These are phyloP conservation scores for Cenchrus americanus DNA, from an alignment of 176 grass and related monocot genomes.

Conservation along the genomic window DNA sequence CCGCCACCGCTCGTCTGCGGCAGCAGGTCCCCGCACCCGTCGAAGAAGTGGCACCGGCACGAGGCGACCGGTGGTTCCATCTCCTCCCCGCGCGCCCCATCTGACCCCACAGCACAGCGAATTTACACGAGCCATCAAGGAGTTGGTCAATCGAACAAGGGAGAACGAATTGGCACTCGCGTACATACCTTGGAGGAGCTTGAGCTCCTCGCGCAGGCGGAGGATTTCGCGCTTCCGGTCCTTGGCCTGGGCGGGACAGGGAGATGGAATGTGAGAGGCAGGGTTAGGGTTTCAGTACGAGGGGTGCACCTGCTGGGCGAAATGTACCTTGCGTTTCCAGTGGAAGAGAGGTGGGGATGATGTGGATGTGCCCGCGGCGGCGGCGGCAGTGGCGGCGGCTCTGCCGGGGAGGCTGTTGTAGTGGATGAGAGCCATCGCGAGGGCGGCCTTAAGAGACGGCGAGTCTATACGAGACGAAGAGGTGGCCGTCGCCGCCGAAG, in stretches of 20 bases:
- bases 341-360: constrained; percentile 55
- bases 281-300: constrained; percentile 25
- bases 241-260: constrained; percentile 59
- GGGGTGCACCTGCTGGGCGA: neutral
- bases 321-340: constrained; percentile 86
- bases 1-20: constrained; percentile 25
- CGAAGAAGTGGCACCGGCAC: constrained; percentile 93
- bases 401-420: constrained; percentile 49
- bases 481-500: constrained; percentile 8
- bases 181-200: constrained; percentile 58
- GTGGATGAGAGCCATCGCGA: constrained; percentile 75
- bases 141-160: neutral
- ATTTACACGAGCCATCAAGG: neutral
- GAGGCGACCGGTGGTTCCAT: constrained; percentile 60
- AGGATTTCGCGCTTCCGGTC: constrained; percentile 86
- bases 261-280: neutral
- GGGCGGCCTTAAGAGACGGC: constrained; percentile 72
- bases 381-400: neutral
- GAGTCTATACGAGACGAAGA: constrained; percentile 57
- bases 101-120: constrained; percentile 21
- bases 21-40: constrained; percentile 60
- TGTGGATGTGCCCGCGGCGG: constrained; percentile 9
- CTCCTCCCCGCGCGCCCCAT: constrained; percentile 55
- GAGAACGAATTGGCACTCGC: neutral
- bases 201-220: constrained; percentile 86